phyloP scores from a whole-genome alignment of 2,329 filamentous ascomycete genomes.

The Coleophoma crateriformis region DNA sequence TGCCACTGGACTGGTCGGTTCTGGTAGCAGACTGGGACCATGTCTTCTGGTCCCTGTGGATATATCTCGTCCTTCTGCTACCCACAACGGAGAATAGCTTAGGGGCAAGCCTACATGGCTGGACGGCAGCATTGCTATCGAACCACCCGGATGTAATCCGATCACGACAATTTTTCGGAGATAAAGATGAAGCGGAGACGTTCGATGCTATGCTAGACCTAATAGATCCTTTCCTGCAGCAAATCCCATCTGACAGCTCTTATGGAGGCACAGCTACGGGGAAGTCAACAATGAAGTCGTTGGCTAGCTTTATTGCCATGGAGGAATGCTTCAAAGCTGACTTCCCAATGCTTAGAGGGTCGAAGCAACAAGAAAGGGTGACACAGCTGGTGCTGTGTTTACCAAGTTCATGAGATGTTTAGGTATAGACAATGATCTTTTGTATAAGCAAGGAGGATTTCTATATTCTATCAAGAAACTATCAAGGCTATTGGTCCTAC shows the following conservation, averaged over 20 bases:
- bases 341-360: not conserved
- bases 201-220: not conserved
- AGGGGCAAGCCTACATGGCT: not conserved
- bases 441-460: too few species aligned
- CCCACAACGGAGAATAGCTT: too few species aligned
- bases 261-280: not conserved
- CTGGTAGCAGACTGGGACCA: slow-evolving; percentile 1
- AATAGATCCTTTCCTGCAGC: not conserved
- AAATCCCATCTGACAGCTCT: not conserved
- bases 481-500: too few species aligned
- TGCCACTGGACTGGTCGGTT: slow-evolving; percentile 1
- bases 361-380: too few species aligned
- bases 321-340: not conserved
- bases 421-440: too few species aligned
- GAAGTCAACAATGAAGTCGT: not conserved
- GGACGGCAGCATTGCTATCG: not conserved
- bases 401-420: too few species aligned
- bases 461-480: too few species aligned
- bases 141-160: not conserved
- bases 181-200: not conserved
- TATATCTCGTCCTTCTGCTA: not conserved
- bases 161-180: not conserved
- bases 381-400: too few species aligned
- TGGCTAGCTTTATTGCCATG: not conserved
- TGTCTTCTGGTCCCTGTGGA: not conserved